Conservation (phyloP, 805 yeast species). For the Novakomyces olei region DNA sequence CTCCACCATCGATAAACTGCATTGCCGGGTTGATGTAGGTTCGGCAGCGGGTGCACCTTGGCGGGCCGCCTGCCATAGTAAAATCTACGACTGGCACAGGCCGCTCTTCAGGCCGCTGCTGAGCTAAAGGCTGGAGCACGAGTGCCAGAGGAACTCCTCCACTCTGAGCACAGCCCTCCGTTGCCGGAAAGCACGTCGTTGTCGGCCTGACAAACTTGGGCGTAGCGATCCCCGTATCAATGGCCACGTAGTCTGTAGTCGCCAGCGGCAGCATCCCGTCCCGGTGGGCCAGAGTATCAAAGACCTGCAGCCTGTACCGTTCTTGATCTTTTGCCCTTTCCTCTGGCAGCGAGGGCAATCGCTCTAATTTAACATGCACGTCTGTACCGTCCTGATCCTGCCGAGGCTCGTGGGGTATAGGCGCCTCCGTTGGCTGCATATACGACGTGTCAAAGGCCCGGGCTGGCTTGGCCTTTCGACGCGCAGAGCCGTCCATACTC, state of each 20-base stretch:
- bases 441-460: too few relatives aligned
- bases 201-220: conserved; percentile 61
- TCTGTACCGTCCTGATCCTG: too few relatives aligned
- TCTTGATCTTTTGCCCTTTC: background rate
- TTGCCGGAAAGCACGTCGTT: conserved; percentile 61
- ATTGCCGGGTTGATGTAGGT: conserved; percentile 73
- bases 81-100: conserved; percentile 48
- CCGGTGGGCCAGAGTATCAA: background rate
- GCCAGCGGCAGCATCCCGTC: conserved; percentile 66
- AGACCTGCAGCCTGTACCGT: background rate
- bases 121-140: conserved; percentile 69
- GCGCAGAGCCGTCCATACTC: too few relatives aligned
- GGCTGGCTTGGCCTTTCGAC: too few relatives aligned
- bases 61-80: conserved; percentile 37
- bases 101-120: conserved; percentile 24
- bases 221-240: conserved; percentile 69
- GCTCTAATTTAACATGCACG: too few relatives aligned
- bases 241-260: conserved; percentile 41
- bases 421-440: too few relatives aligned
- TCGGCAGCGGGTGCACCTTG: conserved; percentile 81
- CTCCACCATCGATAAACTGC: conserved; percentile 37
- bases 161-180: conserved; percentile 42
- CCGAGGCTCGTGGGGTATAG: too few relatives aligned
- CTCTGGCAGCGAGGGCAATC: conserved; percentile 2
- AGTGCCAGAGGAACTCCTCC: conserved; percentile 67